Evolutionary conservation across 2,329 filamentous ascomycete species (phyloP), one percentile per base, ranked within the genome.

Genomic region (Fusarium sp.): DNA sequence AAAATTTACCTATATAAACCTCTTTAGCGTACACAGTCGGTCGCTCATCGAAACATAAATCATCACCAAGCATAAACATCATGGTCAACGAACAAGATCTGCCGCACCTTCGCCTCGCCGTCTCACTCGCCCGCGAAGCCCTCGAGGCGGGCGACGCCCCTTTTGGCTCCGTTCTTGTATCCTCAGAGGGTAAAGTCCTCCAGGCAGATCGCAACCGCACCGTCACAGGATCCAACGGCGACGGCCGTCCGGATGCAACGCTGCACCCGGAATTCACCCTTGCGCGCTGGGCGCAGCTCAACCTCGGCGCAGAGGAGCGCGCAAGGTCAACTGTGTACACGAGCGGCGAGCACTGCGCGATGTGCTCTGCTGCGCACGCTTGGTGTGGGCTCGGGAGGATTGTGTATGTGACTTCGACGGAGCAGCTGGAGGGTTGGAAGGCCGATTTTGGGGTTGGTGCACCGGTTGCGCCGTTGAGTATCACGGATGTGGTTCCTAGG

Each of bases 311-410:
- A 8, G 71, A 69, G 8, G 68, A 80, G 49, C 77, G 82, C 15
- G 77, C 81, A 19, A 54, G 48, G 6, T 65, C 71, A 0, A 73
- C 70, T 3, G 69, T 77, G 3, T 77, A 77, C 47, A 77, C 75
- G 4, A 74, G 74, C 1, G 75, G 75, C 2, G 75, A 77, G 58
- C 75, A 76, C 53, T 77, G 75, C 58, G 57, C 72, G 41, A 77
- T 77, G 75, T 77, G 75, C 37, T 67, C 75, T 4, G 68, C 73
- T 2, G 73, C 73, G 1, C 75, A 77, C 33, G 75, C 71, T 1
- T 75, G 71, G 54, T 71, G 68, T 4, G 75, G 75, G 0, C 59
- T 77, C 14, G 75, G 75, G 1, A 69, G 69, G 29, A 76, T 77
- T 21, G 70, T 76, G 10, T 77, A 73, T 46, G 67, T 66, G 4